Percentiles rank a stretch among this genome's conserved stretches.
These are phyloP conservation scores for Celoporthe dispersa DNA, from an alignment of 2,329 filamentous ascomycete genomes.

Conservation along the genomic window DNA sequence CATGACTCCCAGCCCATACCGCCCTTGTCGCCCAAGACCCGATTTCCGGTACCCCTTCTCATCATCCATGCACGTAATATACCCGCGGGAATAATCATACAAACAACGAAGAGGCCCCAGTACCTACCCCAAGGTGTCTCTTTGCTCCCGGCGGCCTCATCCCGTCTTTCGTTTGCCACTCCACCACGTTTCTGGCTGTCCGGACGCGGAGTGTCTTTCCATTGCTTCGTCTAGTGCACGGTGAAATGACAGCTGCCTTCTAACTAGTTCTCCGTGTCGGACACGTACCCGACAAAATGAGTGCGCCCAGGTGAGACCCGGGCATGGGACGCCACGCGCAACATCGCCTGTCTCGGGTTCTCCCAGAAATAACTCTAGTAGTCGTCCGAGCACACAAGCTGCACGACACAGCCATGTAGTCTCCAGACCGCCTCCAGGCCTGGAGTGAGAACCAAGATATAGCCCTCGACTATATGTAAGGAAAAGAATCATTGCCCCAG, in stretches of 20 bases:
- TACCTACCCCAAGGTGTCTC: not conserved
- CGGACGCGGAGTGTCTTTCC: not conserved
- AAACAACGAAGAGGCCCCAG: not conserved
- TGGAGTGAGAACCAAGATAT: no score
- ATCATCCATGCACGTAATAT: conserved; percentile 1
- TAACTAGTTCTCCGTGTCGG: not conserved
- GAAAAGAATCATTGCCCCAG: conserved; percentile 2
- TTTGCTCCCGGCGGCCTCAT: not conserved
- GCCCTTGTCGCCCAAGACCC: not conserved
- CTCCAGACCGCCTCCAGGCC: not conserved
- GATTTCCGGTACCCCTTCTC: not conserved
- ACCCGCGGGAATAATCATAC: conserved; percentile 2
- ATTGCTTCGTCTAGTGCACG: not conserved
- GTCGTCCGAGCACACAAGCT: not conserved
- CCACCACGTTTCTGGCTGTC: not conserved
- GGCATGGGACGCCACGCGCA: not conserved
- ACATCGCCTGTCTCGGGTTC: not conserved
- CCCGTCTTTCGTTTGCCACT: not conserved
- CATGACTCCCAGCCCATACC: not conserved
- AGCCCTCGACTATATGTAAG: not conserved
- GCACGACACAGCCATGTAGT: not conserved
- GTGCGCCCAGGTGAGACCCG: not conserved
- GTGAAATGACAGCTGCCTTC: not conserved
- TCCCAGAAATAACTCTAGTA: not conserved
- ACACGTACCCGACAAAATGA: no score